These are phyloP conservation scores for Mycena sanguinolenta DNA, from an alignment of 768 basidiomycete species.

Conservation along the genomic window DNA sequence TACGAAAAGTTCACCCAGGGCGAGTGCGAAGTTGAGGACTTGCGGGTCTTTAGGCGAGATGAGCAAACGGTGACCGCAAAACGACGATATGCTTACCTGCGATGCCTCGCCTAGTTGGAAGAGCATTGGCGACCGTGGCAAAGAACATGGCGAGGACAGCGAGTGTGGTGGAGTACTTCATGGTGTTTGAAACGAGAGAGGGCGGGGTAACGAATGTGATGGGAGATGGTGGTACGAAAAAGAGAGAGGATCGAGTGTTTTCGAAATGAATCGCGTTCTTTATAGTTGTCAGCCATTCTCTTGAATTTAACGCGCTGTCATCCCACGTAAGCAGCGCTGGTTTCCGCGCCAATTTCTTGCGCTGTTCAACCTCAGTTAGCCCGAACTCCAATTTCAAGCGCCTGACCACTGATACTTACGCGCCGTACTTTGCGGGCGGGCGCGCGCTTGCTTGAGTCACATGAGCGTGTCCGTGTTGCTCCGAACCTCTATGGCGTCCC, in stretches of 20 bases:
- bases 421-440: neutral
- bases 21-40: conserved; percentile 62
- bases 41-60: conserved; percentile 43
- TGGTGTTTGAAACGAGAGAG: conserved; percentile 18
- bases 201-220: conserved; percentile 23
- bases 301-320: no score
- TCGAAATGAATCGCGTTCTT: neutral
- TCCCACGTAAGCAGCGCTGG: no score
- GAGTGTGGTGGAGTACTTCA: conserved; percentile 15
- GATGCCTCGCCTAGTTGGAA: conserved; percentile 16
- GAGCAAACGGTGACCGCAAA: neutral
- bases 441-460: neutral
- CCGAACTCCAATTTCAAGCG: no score
- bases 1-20: conserved; percentile 45
- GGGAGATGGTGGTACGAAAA: conserved; percentile 10
- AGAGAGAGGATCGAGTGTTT: neutral
- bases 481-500: conserved; percentile 13
- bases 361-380: no score
- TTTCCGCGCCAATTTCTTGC: no score
- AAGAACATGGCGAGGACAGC: conserved; percentile 7
- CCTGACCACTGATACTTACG: no score
- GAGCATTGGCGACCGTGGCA: conserved; percentile 2
- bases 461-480: neutral
- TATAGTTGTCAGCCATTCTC: neutral
- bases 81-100: conserved; percentile 21